Percentiles rank a stretch among this genome's conserved stretches.
These are phyloP conservation scores for Cylindrotheca closterium DNA, from an alignment of 108 stramenopile genomes.

Conservation along the genomic window DNA sequence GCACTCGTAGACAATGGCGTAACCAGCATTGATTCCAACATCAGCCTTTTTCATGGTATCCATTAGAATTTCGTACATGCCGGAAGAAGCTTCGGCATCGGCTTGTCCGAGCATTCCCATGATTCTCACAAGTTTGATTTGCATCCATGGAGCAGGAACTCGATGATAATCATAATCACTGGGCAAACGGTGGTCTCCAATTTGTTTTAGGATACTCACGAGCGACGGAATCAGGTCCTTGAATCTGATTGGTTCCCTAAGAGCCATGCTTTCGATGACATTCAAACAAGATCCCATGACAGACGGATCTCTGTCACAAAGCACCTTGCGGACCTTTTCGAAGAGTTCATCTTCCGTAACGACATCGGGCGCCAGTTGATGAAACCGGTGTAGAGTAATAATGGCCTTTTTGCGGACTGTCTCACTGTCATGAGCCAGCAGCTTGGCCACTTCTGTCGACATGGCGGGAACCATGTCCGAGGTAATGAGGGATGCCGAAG, in stretches of 20 bases:
- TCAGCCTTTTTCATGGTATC: conserved; percentile 97
- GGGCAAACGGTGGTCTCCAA: conserved; percentile 95
- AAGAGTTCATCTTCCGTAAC: conserved; percentile 72
- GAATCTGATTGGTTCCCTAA: conserved; percentile 62
- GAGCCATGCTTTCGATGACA: conserved; percentile 87
- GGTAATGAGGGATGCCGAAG: conserved; percentile 85
- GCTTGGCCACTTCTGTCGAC: conserved; percentile 61
- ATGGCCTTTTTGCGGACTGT: conserved; percentile 95
- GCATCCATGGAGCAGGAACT: conserved; percentile 99
- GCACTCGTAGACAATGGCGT: conserved; percentile 98
- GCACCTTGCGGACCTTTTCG: conserved; percentile 86
- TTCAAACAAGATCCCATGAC: conserved; percentile 96
- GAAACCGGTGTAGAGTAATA: conserved; percentile 88
- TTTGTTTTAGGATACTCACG: conserved; percentile 96
- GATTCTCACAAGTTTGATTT: conserved; percentile 93
- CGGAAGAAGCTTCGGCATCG: conserved; percentile 72
- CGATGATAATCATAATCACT: conserved; percentile 98
- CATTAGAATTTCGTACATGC: conserved; percentile 96
- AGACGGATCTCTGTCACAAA: conserved; percentile 96
- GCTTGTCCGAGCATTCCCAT: conserved; percentile 90
- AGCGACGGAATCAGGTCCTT: conserved; percentile 94
- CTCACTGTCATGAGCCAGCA: conserved; percentile 69
- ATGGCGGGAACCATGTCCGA: conserved; percentile 94
- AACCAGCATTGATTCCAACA: conserved; percentile 98
- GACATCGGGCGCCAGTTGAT: conserved; percentile 84